Evolutionary conservation across 2,329 filamentous ascomycete genomes (phyloP), one percentile per base, ranked within the genome.

Genomic region (Paracamarosporium sp.): DNA sequence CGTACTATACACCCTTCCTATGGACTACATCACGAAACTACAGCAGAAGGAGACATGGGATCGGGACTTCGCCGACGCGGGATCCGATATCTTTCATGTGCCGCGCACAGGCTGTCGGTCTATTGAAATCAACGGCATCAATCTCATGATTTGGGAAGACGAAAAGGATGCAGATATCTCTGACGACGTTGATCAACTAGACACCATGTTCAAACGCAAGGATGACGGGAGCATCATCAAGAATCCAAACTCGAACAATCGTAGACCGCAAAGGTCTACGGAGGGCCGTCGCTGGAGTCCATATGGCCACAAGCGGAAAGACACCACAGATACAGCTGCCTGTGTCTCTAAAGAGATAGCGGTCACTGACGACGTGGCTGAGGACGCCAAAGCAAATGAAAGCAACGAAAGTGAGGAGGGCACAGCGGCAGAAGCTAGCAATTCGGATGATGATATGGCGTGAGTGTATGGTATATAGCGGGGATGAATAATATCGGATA

Each of bases 71-170:
- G 64, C 48, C 50, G 58, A 66, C 8, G 38, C 59, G 2, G 61
- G 60, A 2, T 15, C 64, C 9, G 62, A 67, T 7, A 50, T 73
- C 9, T 76, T 78, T 48, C 69, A 73, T 41, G 73, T 78, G n/a
- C 75, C 75, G n/a, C 66, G 75, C 4, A 77, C 70, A 9, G 75
- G 75, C 5, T 72, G 75, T 36, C 64, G 64, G 22, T 74, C 73
- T 1, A 69, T 74, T 12, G 73, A 76, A 33, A 69, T 77, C 53
- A 75, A 75, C 45, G 74, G 71, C 3, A 74, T 75, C 4, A 76
- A 77, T 40, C 63, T 77, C 40, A 75, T 75, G 71, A 69, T 78
- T 5, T 78, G 75, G 75, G 73, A 77, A 51, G 74, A 77, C 33
- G 76, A 77, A 55, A 75, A 71, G 40, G 69, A 74, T 35, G 71